Conservation (phyloP, 805 yeast species). For the Kuraishia capsulata region DNA sequence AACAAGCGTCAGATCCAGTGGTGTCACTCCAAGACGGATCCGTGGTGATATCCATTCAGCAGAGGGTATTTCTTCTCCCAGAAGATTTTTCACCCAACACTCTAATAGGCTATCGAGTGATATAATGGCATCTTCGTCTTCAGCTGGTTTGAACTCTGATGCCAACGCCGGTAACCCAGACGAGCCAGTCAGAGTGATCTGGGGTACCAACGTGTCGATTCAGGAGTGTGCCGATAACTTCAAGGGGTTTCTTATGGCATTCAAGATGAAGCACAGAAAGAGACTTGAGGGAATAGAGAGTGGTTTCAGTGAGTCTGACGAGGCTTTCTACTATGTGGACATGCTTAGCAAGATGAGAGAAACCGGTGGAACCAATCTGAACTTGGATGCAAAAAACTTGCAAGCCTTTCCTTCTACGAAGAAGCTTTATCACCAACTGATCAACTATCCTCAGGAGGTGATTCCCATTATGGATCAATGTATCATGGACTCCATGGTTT, state of each 20-base stretch:
- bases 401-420: constrained; percentile 67
- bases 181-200: constrained; percentile 84
- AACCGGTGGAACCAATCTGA: constrained; percentile 73
- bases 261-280: constrained; percentile 69
- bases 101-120: constrained; percentile 15
- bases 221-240: constrained; percentile 77
- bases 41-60: constrained; percentile 76
- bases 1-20: constrained; percentile 32
- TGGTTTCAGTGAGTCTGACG: constrained; percentile 39
- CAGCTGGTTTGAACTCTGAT: constrained; percentile 12
- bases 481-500: constrained; percentile 80
- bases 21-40: constrained; percentile 29
- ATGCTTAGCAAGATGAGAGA: constrained; percentile 67
- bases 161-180: constrained; percentile 28
- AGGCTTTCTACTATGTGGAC: constrained; percentile 64
- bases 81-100: constrained; percentile 49
- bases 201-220: constrained; percentile 97
- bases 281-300: constrained; percentile 29
- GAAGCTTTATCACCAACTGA: constrained; percentile 74
- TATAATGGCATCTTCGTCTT: constrained; percentile 16
- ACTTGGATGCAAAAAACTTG: constrained; percentile 76
- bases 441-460: constrained; percentile 93
- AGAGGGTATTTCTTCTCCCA: constrained; percentile 62
- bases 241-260: constrained; percentile 75
- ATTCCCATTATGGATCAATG: constrained; percentile 98